phyloP scores from a whole-genome alignment of 495 filamentous ascomycete species.

The Aspergillus biplanus region DNA sequence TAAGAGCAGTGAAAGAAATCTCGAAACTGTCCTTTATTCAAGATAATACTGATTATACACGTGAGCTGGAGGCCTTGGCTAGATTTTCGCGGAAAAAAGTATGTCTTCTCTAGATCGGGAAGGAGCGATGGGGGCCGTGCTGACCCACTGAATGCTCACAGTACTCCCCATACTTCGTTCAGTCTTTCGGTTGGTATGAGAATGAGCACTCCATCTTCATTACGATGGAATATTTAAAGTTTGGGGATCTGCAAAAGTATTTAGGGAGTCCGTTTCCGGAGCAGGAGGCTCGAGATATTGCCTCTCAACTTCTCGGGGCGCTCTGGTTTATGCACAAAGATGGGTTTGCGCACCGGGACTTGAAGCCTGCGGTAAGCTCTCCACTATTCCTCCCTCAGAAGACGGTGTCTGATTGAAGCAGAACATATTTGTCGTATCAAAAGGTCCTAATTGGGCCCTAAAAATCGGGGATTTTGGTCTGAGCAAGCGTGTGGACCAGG shows the following conservation, averaged over 20 bases:
- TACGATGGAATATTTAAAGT: slow-evolving; percentile 39
- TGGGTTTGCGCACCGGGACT: slow-evolving; percentile 49
- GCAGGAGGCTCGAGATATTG: slow-evolving; percentile 39
- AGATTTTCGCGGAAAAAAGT: slow-evolving; percentile 29
- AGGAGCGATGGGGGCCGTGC: too few species aligned
- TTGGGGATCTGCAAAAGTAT: slow-evolving; percentile 24
- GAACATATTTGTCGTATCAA: slow-evolving; percentile 21
- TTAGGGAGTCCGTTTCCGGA: slow-evolving; percentile 36
- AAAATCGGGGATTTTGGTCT: slow-evolving; percentile 40
- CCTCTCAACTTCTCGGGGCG: slow-evolving; percentile 46
- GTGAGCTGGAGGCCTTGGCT: slow-evolving; percentile 24
- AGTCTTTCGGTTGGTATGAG: slow-evolving; percentile 41
- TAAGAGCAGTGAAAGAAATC: too few species aligned
- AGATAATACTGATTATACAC: slow-evolving; percentile 9
- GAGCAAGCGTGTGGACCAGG: slow-evolving; percentile 21
- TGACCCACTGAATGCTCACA: too few species aligned
- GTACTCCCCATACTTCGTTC: slow-evolving; percentile 32
- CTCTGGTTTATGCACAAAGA: slow-evolving; percentile 48
- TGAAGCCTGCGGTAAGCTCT: slow-evolving; percentile 54
- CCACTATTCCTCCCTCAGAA: too few species aligned
- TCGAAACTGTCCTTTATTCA: too few species aligned
- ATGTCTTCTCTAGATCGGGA: not conserved
- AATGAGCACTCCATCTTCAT: slow-evolving; percentile 31
- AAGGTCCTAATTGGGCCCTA: slow-evolving; percentile 33
- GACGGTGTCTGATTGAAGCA: not conserved